A percentile compares a stretch with the other conserved stretches of the same genome.
phyloP scores from a whole-genome alignment of 352 stramenopile genomes.

The Globisporangium paddicum region DNA sequence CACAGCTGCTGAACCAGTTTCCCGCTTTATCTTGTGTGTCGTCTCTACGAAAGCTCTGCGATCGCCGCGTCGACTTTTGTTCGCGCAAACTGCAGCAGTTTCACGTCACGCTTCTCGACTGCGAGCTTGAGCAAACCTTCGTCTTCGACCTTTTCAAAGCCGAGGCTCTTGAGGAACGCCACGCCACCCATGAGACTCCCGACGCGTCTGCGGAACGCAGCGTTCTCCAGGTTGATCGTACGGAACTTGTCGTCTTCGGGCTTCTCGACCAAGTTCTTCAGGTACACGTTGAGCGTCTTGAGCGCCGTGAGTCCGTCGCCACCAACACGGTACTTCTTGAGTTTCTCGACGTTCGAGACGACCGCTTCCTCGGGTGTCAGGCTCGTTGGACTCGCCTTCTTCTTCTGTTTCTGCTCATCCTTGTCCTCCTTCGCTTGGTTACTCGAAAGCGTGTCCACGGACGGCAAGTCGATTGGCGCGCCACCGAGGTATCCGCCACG shows the following conservation, averaged over 20 bases:
- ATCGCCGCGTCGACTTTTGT: constrained; percentile 54
- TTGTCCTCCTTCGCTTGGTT: constrained; percentile 14
- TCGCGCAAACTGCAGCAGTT: constrained; percentile 59
- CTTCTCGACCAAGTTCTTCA: constrained; percentile 87
- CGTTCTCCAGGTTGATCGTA: constrained; percentile 88
- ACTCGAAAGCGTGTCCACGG: constrained; percentile 20
- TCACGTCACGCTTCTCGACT: constrained; percentile 52
- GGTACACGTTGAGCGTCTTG: constrained; percentile 84
- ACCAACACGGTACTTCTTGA: constrained; percentile 85
- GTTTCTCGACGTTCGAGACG: constrained; percentile 62
- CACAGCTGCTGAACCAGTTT: background rate
- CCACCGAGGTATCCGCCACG: constrained; percentile 78
- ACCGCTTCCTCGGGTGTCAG: constrained; percentile 69
- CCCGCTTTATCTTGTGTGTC: background rate
- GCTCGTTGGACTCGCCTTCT: constrained; percentile 30
- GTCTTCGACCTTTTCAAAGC: constrained; percentile 85
- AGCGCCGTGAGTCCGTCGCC: constrained; percentile 76
- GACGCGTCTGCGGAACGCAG: constrained; percentile 88
- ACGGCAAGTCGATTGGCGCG: constrained; percentile 49
- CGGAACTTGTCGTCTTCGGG: constrained; percentile 89
- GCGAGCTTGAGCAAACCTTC: constrained; percentile 64
- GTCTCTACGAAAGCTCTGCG: constrained; percentile 41
- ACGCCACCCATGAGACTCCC: constrained; percentile 78
- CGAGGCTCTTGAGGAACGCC: constrained; percentile 79
- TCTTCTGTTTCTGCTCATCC: constrained; percentile 18